Percentiles rank a stretch among this genome's conserved stretches.
Evolutionary conservation across 441 rosid species (phyloP).

Genomic region (Eruca vesicaria): DNA sequence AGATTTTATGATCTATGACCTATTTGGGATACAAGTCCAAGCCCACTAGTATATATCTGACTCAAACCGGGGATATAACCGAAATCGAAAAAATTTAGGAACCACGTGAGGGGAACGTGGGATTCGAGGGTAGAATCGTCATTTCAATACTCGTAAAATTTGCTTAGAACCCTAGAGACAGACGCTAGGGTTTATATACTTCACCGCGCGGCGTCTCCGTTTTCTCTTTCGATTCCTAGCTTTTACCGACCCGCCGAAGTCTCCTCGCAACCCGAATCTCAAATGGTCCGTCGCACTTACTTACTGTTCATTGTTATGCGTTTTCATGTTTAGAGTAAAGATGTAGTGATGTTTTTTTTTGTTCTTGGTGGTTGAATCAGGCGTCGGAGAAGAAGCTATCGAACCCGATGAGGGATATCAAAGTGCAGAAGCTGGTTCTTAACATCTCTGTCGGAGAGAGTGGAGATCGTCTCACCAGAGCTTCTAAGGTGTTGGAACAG

Average conservation of each 20-base stretch:
- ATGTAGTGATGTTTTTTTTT: background rate
- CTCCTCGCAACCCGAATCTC: too few relatives aligned
- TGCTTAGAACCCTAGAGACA: constrained; percentile 30
- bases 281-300: constrained; percentile 20
- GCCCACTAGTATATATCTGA: background rate
- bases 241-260: too few relatives aligned
- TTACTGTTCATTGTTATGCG: too few relatives aligned
- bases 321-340: background rate
- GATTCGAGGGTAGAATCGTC: constrained; percentile 2
- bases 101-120: constrained; percentile 19
- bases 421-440: constrained; percentile 81
- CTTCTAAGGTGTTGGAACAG: constrained; percentile 86
- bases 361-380: constrained; percentile 33
- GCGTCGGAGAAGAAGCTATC: constrained; percentile 86
- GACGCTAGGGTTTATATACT: constrained; percentile 26
- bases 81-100: background rate
- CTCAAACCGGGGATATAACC: background rate
- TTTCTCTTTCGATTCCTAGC: constrained; percentile 10
- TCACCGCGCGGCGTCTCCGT: background rate
- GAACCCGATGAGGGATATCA: constrained; percentile 84
- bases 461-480: constrained; percentile 88
- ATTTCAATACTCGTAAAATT: background rate
- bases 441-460: constrained; percentile 91
- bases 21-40: too few relatives aligned
- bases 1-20: too few relatives aligned